Percentiles rank a stretch among this genome's conserved stretches.
These are phyloP conservation scores for Russula dissimulans DNA, from an alignment of 768 basidiomycete genomes.

Conservation along the genomic window DNA sequence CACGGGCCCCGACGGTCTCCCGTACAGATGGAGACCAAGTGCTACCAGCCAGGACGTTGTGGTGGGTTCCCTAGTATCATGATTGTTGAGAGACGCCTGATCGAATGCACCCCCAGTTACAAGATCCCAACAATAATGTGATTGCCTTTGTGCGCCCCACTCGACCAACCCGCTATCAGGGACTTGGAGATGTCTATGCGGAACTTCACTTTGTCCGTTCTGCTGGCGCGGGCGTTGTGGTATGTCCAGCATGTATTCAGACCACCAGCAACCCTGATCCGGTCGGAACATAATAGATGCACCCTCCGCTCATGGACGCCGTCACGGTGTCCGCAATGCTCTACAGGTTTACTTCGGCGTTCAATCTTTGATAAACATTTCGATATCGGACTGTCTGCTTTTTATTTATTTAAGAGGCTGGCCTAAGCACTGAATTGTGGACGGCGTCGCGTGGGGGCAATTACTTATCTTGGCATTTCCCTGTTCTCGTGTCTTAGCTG, in stretches of 20 bases:
- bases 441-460: constrained; percentile 12
- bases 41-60: constrained; percentile 43
- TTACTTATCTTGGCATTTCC: constrained; percentile 20
- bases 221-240: constrained; percentile 76
- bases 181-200: constrained; percentile 74
- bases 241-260: constrained; percentile 28
- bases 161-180: constrained; percentile 69
- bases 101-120: constrained; percentile 39
- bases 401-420: constrained; percentile 17
- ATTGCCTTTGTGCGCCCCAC: constrained; percentile 78
- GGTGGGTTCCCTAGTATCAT: constrained; percentile 24
- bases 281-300: constrained; percentile 43
- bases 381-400: constrained; percentile 3
- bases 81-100: neutral
- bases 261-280: constrained; percentile 10
- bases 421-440: constrained; percentile 12
- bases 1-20: constrained; percentile 73
- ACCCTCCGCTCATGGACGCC: constrained; percentile 85
- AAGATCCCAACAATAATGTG: constrained; percentile 56
- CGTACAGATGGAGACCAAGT: constrained; percentile 75
- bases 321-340: constrained; percentile 81
- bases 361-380: constrained; percentile 28
- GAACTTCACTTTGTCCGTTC: constrained; percentile 76
- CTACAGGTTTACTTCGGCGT: constrained; percentile 62
- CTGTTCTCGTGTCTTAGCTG: constrained; percentile 14